A percentile compares a stretch with the other conserved stretches of the same genome.
Evolutionary conservation across 2,329 filamentous ascomycete genomes (phyloP).

Genomic region (Alternaria novae-zelandiae): DNA sequence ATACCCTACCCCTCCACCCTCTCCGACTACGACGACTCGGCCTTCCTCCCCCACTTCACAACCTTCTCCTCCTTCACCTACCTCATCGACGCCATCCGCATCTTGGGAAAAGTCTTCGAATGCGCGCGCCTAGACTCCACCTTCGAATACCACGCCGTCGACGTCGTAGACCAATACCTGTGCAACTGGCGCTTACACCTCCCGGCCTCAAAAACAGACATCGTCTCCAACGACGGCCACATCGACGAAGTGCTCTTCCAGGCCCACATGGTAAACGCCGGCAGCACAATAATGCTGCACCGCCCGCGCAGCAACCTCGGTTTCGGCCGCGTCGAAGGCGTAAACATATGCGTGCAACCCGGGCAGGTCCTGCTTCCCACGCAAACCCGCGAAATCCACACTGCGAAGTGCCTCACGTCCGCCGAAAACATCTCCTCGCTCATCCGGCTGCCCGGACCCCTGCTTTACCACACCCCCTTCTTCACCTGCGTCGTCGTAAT

Average conservation of each 20-base stretch:
- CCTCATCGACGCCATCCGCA: slow-evolving; percentile 79
- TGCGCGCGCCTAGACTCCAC: slow-evolving; percentile 41
- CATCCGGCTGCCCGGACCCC: slow-evolving; percentile 73
- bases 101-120: slow-evolving; percentile 77
- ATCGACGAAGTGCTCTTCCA: slow-evolving; percentile 93
- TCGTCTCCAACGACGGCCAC: slow-evolving; percentile 69
- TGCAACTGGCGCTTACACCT: slow-evolving; percentile 82
- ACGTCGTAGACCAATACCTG: slow-evolving; percentile 65
- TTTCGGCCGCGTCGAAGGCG: slow-evolving; percentile 45
- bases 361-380: slow-evolving; percentile 58
- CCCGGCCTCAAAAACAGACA: slow-evolving; percentile 72
- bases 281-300: slow-evolving; percentile 54
- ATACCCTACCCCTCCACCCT: slow-evolving; percentile 58
- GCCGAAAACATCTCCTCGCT: slow-evolving; percentile 79
- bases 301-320: slow-evolving; percentile 48
- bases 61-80: slow-evolving; percentile 86
- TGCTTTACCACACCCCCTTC: slow-evolving; percentile 69
- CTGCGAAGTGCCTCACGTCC: slow-evolving; percentile 78
- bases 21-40: slow-evolving; percentile 78
- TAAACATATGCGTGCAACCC: slow-evolving; percentile 71
- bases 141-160: slow-evolving; percentile 55
- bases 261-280: slow-evolving; percentile 74
- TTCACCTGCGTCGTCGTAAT: slow-evolving; percentile 51
- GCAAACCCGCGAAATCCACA: slow-evolving; percentile 66
- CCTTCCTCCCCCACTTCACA: slow-evolving; percentile 70